A percentile compares a stretch with the other conserved stretches of the same genome.
Conservation (phyloP, 345 rosid genomes). For the Clausena lansium region DNA sequence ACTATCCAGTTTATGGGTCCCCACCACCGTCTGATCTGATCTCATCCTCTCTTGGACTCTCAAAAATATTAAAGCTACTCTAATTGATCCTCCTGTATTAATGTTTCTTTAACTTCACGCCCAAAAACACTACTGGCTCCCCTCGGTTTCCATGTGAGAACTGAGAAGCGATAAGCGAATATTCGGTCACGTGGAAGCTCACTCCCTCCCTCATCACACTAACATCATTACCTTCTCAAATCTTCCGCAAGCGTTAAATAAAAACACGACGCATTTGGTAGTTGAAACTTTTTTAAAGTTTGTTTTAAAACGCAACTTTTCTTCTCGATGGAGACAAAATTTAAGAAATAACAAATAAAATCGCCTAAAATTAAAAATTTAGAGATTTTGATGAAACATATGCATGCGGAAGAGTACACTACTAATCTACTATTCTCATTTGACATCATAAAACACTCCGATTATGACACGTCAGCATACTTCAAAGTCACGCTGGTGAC, state of each 20-base stretch:
- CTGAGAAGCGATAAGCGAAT: conserved; percentile 8
- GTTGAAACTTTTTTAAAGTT: conserved; percentile 6
- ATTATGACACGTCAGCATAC: conserved; percentile 40
- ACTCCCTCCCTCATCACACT: conserved; percentile 1
- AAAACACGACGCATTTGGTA: neutral
- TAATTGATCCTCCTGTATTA: neutral
- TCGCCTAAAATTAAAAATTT: neutral
- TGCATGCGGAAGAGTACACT: neutral
- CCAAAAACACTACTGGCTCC: neutral
- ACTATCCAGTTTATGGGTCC: neutral
- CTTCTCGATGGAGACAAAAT: neutral
- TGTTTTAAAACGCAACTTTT: neutral
- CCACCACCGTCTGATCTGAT: conserved; percentile 1
- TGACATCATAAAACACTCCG: neutral
- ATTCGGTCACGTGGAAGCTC: conserved; percentile 29
- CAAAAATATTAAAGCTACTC: neutral
- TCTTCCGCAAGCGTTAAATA: neutral
- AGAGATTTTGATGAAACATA: neutral
- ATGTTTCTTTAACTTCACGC: neutral
- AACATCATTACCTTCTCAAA: neutral
- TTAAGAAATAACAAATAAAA: neutral
- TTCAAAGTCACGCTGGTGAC: conserved; percentile 37
- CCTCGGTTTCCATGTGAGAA: conserved; percentile 3
- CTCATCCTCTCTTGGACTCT: neutral
- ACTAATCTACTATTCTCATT: neutral